Conservation (phyloP, 2,329 filamentous ascomycete genomes). For the Penicillium digitatum region DNA sequence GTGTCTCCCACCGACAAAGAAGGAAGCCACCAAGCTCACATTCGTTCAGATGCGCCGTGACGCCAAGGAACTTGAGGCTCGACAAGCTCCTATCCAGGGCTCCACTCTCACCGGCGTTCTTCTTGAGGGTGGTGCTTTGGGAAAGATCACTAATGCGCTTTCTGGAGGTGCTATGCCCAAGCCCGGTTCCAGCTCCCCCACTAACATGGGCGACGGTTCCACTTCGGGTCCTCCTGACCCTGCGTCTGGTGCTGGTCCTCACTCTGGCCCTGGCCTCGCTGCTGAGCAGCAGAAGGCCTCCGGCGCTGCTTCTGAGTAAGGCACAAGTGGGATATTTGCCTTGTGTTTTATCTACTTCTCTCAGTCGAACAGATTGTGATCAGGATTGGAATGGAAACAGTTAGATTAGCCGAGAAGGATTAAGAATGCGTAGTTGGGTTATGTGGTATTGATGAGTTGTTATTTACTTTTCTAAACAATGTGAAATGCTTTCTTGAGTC, state of each 20-base stretch:
- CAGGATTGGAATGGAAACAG: background rate
- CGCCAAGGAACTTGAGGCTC: conserved; percentile 8
- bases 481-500: background rate
- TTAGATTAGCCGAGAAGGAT: background rate
- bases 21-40: background rate
- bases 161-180: background rate
- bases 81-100: conserved; percentile 18
- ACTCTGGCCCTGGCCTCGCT: conserved; percentile 1
- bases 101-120: conserved; percentile 17
- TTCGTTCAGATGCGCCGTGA: conserved; percentile 19
- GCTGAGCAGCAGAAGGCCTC: background rate
- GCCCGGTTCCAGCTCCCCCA: background rate
- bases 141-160: conserved; percentile 13
- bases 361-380: background rate
- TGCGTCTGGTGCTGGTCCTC: conserved; percentile 8
- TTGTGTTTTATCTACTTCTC: too few relatives aligned
- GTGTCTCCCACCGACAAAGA: background rate
- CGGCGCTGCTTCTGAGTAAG: background rate
- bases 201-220: conserved; percentile 2
- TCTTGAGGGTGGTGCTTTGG: conserved; percentile 14
- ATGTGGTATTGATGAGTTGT: background rate
- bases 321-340: background rate
- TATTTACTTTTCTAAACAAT: background rate
- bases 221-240: conserved; percentile 1
- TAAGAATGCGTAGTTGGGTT: background rate